Conservation (phyloP, 2,329 filamentous ascomycete genomes). For the Aspergillus sp. region DNA sequence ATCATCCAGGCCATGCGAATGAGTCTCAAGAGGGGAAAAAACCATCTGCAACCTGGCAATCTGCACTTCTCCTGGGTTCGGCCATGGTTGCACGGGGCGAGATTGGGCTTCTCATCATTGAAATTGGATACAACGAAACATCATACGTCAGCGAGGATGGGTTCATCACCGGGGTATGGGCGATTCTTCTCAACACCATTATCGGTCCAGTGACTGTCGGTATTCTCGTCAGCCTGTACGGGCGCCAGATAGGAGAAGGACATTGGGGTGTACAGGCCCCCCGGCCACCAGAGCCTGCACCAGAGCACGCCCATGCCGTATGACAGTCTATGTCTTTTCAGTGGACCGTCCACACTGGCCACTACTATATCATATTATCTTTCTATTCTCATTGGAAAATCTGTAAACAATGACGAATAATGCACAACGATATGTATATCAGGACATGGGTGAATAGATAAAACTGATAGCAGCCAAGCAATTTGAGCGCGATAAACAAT, state of each 20-base stretch:
- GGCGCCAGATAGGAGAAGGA: conserved; percentile 20
- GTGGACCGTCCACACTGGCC: too few species aligned
- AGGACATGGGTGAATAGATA: too few species aligned
- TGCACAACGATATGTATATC: too few species aligned
- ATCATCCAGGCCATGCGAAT: background rate
- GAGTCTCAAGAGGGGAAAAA: background rate
- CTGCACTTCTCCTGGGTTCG: conserved; percentile 27
- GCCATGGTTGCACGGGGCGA: conserved; percentile 34
- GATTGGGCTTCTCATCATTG: conserved; percentile 33
- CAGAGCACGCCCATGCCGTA: too few species aligned
- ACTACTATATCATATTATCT: too few species aligned
- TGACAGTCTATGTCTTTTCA: too few species aligned
- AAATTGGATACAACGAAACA: conserved; percentile 10
- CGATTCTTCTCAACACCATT: conserved; percentile 33
- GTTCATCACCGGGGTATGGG: conserved; percentile 30
- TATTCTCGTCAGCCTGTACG: conserved; percentile 23
- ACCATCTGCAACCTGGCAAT: conserved; percentile 14
- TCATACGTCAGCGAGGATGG: conserved; percentile 37
- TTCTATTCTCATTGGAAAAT: too few species aligned
- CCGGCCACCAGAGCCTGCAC: too few species aligned
- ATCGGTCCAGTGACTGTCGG: conserved; percentile 29
- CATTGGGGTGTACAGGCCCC: conserved; percentile 21
- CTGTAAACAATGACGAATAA: too few species aligned
- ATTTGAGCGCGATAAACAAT: too few species aligned
- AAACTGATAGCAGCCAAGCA: too few species aligned